Evolutionary conservation across 495 filamentous ascomycete species (phyloP).

Genomic region (Apiosordaria backusii): DNA sequence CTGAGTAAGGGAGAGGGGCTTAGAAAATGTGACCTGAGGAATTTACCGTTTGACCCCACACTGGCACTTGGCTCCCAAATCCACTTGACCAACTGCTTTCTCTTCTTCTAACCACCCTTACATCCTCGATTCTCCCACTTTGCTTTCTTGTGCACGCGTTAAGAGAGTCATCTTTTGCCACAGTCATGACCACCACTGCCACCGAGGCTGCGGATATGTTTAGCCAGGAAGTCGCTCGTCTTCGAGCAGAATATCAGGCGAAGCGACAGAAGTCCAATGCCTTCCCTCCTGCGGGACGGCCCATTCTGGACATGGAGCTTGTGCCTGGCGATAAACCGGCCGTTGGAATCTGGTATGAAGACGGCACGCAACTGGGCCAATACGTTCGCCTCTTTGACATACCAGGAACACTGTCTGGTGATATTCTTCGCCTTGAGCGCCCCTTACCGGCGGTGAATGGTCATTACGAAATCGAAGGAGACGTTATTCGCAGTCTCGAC

Average conservation of each 20-base stretch:
- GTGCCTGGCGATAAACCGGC: background rate
- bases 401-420: slow-evolving; percentile 28
- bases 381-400: slow-evolving; percentile 25
- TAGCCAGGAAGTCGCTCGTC: slow-evolving; percentile 10
- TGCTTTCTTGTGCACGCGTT: too few species aligned
- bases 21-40: background rate
- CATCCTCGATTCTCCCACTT: background rate
- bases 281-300: slow-evolving; percentile 6
- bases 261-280: slow-evolving; percentile 6
- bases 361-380: slow-evolving; percentile 7
- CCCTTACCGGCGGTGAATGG: slow-evolving; percentile 15
- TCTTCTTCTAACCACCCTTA: background rate
- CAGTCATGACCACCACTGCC: background rate
- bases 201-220: slow-evolving; percentile 7
- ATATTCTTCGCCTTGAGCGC: slow-evolving; percentile 28
- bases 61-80: too few species aligned
- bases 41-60: too few species aligned
- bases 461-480: slow-evolving; percentile 26
- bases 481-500: slow-evolving; percentile 19
- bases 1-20: background rate
- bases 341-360: slow-evolving; percentile 7
- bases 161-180: too few species aligned
- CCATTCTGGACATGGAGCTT: slow-evolving; percentile 8
- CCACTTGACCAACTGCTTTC: background rate
- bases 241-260: slow-evolving; percentile 6